These are phyloP conservation scores for Fusarium sp. DNA, from an alignment of 2,329 filamentous ascomycete species.

Conservation along the genomic window DNA sequence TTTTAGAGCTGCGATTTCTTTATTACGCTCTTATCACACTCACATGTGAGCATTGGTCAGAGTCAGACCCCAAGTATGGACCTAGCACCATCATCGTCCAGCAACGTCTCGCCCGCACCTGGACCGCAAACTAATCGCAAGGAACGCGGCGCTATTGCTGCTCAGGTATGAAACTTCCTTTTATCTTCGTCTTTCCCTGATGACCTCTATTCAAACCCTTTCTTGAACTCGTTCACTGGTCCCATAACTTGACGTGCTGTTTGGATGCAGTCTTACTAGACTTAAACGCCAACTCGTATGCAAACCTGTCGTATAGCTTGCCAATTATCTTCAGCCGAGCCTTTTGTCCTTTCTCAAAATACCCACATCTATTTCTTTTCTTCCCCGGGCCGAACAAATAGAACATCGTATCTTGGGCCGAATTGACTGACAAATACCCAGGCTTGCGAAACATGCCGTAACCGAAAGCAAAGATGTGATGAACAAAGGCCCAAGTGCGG, in stretches of 20 bases:
- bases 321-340: neutral
- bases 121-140: slow-evolving; percentile 50
- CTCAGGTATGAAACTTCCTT: slow-evolving; percentile 46
- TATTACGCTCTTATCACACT: slow-evolving; percentile 9
- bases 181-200: slow-evolving; percentile 6
- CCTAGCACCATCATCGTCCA: slow-evolving; percentile 41
- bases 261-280: neutral
- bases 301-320: neutral
- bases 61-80: slow-evolving; percentile 41
- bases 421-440: slow-evolving; percentile 39
- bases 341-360: neutral
- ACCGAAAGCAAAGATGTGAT: slow-evolving; percentile 73
- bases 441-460: slow-evolving; percentile 69
- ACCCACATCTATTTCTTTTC: too few relatives aligned
- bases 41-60: slow-evolving; percentile 37
- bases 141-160: slow-evolving; percentile 54
- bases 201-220: neutral
- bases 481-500: slow-evolving; percentile 70
- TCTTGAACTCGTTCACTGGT: neutral
- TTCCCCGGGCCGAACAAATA: neutral
- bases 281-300: neutral
- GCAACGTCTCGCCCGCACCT: slow-evolving; percentile 50
- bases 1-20: slow-evolving; percentile 41
- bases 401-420: neutral
- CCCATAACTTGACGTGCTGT: neutral